Evolutionary conservation across 2,329 filamentous ascomycete species (phyloP).

Genomic region (Seiridium cupressi): DNA sequence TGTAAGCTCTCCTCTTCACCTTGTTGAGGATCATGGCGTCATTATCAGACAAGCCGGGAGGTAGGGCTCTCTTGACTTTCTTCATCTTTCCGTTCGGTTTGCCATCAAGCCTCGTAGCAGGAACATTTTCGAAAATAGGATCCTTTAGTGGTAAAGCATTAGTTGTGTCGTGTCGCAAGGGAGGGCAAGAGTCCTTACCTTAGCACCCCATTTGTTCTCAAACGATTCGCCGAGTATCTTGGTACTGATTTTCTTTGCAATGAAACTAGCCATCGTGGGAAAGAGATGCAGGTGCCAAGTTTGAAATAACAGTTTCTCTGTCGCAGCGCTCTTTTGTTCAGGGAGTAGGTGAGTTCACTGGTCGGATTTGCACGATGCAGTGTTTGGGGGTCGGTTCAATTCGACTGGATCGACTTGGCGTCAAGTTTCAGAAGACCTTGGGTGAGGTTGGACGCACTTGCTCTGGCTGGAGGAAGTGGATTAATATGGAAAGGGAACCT

Average conservation of each 20-base stretch:
- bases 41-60: constrained; percentile 76
- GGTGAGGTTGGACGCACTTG: not conserved
- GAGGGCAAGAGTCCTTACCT: constrained; percentile 18
- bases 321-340: too few species aligned
- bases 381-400: too few species aligned
- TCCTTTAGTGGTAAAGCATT: constrained; percentile 54
- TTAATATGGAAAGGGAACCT: not conserved
- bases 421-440: not conserved
- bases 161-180: not conserved
- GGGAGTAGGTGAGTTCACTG: too few species aligned
- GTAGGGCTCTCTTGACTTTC: constrained; percentile 82
- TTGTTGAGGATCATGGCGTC: constrained; percentile 81
- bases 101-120: constrained; percentile 67
- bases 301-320: too few species aligned
- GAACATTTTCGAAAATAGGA: constrained; percentile 83
- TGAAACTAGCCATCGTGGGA: constrained; percentile 46
- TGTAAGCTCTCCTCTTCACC: constrained; percentile 82
- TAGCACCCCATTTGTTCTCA: constrained; percentile 48
- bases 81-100: constrained; percentile 69
- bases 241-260: constrained; percentile 55
- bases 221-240: constrained; percentile 56
- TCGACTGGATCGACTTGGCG: too few species aligned
- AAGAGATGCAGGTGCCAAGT: too few species aligned
- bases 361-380: too few species aligned
- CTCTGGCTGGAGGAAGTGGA: not conserved